A percentile compares a stretch with the other conserved stretches of the same genome.
Conservation (phyloP, 352 stramenopile species). For the Phytophthora hibernalis region DNA sequence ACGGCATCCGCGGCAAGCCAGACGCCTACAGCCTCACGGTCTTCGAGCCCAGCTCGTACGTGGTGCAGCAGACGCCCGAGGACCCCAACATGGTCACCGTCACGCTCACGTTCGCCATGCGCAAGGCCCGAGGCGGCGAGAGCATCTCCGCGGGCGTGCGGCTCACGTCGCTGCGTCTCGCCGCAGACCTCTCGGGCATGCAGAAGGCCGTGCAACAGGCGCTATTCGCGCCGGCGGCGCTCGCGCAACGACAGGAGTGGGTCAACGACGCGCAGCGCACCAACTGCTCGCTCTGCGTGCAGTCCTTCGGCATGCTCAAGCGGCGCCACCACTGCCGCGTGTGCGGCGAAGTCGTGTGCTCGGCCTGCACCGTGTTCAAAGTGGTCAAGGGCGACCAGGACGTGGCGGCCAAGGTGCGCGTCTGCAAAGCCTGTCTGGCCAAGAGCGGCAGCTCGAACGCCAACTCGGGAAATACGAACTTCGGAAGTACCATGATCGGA, state of each 20-base stretch:
- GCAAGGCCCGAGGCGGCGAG: constrained; percentile 72
- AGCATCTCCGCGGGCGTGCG: constrained; percentile 78
- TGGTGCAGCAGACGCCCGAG: constrained; percentile 76
- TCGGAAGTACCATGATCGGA: constrained; percentile 30
- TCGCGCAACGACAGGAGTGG: constrained; percentile 80
- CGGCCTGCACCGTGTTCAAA: constrained; percentile 81
- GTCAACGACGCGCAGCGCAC: constrained; percentile 79
- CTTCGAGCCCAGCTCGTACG: constrained; percentile 77
- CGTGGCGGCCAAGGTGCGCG: constrained; percentile 61
- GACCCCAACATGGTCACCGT: constrained; percentile 66
- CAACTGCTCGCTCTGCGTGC: constrained; percentile 84
- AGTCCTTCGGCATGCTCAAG: constrained; percentile 83
- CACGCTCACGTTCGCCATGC: constrained; percentile 80
- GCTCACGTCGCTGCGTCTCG: constrained; percentile 67
- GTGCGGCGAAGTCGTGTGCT: constrained; percentile 89
- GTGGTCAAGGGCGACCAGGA: constrained; percentile 66
- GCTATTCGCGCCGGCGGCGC: constrained; percentile 65
- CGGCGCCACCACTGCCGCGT: constrained; percentile 88
- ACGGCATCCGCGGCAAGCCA: constrained; percentile 71
- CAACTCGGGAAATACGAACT: constrained; percentile 21
- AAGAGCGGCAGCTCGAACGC: constrained; percentile 54
- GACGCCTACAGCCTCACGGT: constrained; percentile 84
- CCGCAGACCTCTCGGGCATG: constrained; percentile 61
- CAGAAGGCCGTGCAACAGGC: constrained; percentile 74
- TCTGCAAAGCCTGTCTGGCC: constrained; percentile 81